phyloP scores from a whole-genome alignment of 345 rosid species.

The Hibiscus tridactylites region DNA sequence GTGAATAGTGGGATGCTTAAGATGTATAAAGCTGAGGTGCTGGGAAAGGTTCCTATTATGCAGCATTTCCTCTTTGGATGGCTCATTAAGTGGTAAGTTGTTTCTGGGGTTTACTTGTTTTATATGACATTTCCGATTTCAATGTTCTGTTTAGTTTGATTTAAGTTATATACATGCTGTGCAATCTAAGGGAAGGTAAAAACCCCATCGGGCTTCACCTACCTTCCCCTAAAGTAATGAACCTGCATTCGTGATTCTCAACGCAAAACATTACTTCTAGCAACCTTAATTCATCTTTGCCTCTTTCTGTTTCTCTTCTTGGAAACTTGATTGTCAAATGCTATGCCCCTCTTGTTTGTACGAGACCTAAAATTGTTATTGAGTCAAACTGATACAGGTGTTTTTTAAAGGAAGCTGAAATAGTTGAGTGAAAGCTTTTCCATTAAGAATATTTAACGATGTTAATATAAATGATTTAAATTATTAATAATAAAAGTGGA shows the following conservation, averaged over 20 bases:
- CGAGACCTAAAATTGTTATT: conserved; percentile 48
- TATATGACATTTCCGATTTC: conserved; percentile 84
- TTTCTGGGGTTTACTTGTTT: conserved; percentile 3
- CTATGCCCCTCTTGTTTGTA: conserved; percentile 71
- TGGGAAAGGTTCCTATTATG: conserved; percentile 94
- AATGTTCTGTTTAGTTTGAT: neutral
- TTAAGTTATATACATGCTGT: conserved; percentile 47
- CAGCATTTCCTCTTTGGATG: conserved; percentile 93
- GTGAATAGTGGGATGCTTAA: conserved; percentile 90
- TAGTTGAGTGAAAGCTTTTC: no score
- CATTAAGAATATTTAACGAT: no score
- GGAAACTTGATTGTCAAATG: conserved; percentile 43
- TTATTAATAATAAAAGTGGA: no score
- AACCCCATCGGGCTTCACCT: no score
- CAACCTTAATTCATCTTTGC: conserved; percentile 17
- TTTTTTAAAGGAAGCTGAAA: no score
- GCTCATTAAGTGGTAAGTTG: conserved; percentile 74
- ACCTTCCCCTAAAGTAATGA: conserved; percentile 63
- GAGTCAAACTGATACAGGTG: conserved; percentile 41
- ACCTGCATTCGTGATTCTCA: conserved; percentile 48
- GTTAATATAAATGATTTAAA: no score
- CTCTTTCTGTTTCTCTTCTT: conserved; percentile 41
- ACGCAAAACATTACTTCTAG: conserved; percentile 9
- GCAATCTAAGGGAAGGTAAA: conserved; percentile 79
- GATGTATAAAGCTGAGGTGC: conserved; percentile 95